Conservation (phyloP, 2,329 filamentous ascomycete species). For the Trichoderma koningiopsis region DNA sequence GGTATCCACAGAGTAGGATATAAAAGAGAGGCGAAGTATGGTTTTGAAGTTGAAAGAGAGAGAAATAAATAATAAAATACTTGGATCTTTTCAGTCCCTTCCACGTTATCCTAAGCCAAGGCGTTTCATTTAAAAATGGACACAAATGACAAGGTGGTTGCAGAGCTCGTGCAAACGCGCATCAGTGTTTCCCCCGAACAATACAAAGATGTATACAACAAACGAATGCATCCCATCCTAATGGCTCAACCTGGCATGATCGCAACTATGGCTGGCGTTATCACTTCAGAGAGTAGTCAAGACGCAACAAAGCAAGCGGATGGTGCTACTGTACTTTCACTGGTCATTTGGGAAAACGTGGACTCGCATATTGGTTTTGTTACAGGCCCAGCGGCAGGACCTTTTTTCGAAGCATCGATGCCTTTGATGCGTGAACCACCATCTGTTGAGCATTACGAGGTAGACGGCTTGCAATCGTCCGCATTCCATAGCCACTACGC, state of each 20-base stretch:
- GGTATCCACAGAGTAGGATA: neutral
- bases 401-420: neutral
- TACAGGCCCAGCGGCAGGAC: neutral
- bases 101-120: neutral
- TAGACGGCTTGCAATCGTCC: neutral
- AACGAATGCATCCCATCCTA: neutral
- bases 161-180: slow-evolving; percentile 8
- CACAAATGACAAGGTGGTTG: neutral
- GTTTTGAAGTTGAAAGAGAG: neutral
- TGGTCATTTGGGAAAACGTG: slow-evolving; percentile 5
- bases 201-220: slow-evolving; percentile 10
- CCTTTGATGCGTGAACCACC: neutral
- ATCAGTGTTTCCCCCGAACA: neutral
- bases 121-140: neutral
- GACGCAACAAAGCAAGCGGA: neutral
- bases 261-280: neutral
- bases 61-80: neutral
- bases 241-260: neutral
- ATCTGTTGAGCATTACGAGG: slow-evolving; percentile 2
- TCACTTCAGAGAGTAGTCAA: neutral
- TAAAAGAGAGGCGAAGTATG: neutral
- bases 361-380: neutral
- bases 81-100: too few species aligned
- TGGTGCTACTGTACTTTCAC: neutral
- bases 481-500: neutral